These are phyloP conservation scores for Termitomyces sp. DNA, from an alignment of 768 basidiomycete species.

Conservation along the genomic window DNA sequence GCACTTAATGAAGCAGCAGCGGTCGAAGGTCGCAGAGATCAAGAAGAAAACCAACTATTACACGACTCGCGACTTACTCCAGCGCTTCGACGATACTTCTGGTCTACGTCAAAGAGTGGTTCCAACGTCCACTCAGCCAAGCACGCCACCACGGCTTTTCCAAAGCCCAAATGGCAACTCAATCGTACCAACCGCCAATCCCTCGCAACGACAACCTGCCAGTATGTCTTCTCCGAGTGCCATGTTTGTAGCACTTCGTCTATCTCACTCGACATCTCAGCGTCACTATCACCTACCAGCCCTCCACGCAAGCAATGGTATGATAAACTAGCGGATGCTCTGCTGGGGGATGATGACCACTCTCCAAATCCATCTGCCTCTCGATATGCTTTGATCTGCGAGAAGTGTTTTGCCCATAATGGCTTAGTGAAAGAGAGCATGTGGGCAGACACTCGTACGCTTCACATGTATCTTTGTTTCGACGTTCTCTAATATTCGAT, in stretches of 20 bases:
- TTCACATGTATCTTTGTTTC: not conserved
- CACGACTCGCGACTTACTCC: slow-evolving; percentile 82
- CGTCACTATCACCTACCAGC: slow-evolving; percentile 25
- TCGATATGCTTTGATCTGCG: slow-evolving; percentile 84
- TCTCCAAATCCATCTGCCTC: slow-evolving; percentile 35
- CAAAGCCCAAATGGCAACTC: slow-evolving; percentile 18
- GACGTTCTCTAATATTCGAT: not conserved
- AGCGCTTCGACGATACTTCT: slow-evolving; percentile 75
- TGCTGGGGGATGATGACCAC: slow-evolving; percentile 74
- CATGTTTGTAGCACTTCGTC: not conserved
- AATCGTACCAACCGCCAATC: slow-evolving; percentile 2
- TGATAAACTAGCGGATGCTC: slow-evolving; percentile 81
- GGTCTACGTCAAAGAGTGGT: slow-evolving; percentile 37
- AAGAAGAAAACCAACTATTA: slow-evolving; percentile 99
- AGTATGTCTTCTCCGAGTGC: slow-evolving; percentile 2
- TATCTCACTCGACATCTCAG: not conserved
- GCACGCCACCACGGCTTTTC: slow-evolving; percentile 20
- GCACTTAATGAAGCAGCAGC: slow-evolving; percentile 67
- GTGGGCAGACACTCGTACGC: slow-evolving; percentile 81
- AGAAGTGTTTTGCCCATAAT: slow-evolving; percentile 83
- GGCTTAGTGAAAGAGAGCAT: slow-evolving; percentile 79
- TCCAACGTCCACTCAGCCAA: slow-evolving; percentile 13
- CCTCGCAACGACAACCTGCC: slow-evolving; percentile 1
- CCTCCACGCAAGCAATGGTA: slow-evolving; percentile 74
- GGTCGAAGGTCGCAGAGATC: slow-evolving; percentile 86